Conservation (phyloP, 257 asterid species). For the Euphrasia confusa region DNA sequence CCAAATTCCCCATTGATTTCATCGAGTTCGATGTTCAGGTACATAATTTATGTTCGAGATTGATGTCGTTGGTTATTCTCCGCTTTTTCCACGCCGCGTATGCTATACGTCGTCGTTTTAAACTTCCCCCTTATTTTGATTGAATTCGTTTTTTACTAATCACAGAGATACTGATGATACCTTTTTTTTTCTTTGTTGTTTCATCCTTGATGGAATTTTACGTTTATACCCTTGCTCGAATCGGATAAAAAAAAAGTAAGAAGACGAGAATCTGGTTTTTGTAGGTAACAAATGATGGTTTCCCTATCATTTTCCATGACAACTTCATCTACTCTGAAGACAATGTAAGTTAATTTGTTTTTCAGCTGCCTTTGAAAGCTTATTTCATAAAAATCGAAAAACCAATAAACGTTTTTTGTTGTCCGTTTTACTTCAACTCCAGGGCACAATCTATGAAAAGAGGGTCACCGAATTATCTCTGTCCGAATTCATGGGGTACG, state of each 20-base stretch:
- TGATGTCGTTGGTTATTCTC: conserved; percentile 19
- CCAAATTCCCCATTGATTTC: conserved; percentile 61
- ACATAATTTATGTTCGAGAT: conserved; percentile 7
- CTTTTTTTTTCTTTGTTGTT: not conserved
- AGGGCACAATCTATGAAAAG: conserved; percentile 67
- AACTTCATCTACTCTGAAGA: conserved; percentile 75
- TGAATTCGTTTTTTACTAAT: not conserved
- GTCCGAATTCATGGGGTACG: conserved; percentile 70
- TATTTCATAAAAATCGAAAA: too few relatives aligned
- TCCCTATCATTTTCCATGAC: conserved; percentile 93
- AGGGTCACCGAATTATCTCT: conserved; percentile 71
- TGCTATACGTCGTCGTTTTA: conserved; percentile 7
- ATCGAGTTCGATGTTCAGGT: conserved; percentile 99
- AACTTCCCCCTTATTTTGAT: not conserved
- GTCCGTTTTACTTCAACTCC: not conserved
- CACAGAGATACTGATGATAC: conserved; percentile 35
- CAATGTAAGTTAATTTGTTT: conserved; percentile 39
- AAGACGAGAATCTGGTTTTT: conserved; percentile 36
- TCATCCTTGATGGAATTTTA: conserved; percentile 29
- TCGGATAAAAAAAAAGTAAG: conserved; percentile 44
- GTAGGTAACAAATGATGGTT: conserved; percentile 89
- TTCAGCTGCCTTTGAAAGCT: not conserved
- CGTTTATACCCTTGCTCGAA: conserved; percentile 34
- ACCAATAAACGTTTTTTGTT: too few relatives aligned
- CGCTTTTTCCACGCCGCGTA: conserved; percentile 34